Percentiles rank a stretch among this genome's conserved stretches.
These are phyloP conservation scores for Pulveroboletus sp. DNA, from an alignment of 768 basidiomycete genomes.

Conservation along the genomic window DNA sequence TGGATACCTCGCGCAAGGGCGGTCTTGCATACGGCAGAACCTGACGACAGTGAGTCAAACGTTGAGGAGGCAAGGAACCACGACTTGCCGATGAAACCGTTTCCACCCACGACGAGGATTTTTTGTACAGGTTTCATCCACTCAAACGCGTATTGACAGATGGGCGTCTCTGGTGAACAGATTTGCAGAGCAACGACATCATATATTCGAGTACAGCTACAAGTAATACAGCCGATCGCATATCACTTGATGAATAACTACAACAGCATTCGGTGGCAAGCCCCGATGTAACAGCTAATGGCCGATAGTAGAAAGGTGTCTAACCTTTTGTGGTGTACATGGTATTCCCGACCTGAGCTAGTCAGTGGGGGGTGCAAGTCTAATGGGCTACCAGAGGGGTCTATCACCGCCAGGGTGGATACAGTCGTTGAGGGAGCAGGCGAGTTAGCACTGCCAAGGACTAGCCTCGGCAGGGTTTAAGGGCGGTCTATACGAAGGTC, in stretches of 20 bases:
- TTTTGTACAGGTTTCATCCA: conserved; percentile 31
- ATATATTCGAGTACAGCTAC: background rate
- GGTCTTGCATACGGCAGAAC: conserved; percentile 89
- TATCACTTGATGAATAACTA: conserved; percentile 2
- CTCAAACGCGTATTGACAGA: background rate
- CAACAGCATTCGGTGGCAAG: conserved; percentile 9
- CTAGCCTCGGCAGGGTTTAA: conserved; percentile 14
- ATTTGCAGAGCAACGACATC: background rate
- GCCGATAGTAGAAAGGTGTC: conserved; percentile 15
- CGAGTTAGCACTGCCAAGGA: conserved; percentile 11
- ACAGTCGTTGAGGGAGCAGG: background rate
- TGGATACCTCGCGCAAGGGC: conserved; percentile 79
- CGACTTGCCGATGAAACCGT: conserved; percentile 88
- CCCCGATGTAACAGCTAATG: background rate
- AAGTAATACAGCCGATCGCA: conserved; percentile 1
- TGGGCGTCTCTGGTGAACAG: background rate
- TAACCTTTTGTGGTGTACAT: background rate
- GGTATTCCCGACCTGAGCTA: background rate
- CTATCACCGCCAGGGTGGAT: conserved; percentile 43
- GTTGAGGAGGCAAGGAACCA: background rate
- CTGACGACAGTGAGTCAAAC: conserved; percentile 37
- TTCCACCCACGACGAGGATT: conserved; percentile 95
- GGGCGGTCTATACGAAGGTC: conserved; percentile 18
- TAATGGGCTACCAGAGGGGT: conserved; percentile 6
- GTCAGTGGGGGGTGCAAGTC: conserved; percentile 4